A percentile compares a stretch with the other conserved stretches of the same genome.
Evolutionary conservation across 2,329 filamentous ascomycete genomes (phyloP).

Genomic region (Capronia coronata): DNA sequence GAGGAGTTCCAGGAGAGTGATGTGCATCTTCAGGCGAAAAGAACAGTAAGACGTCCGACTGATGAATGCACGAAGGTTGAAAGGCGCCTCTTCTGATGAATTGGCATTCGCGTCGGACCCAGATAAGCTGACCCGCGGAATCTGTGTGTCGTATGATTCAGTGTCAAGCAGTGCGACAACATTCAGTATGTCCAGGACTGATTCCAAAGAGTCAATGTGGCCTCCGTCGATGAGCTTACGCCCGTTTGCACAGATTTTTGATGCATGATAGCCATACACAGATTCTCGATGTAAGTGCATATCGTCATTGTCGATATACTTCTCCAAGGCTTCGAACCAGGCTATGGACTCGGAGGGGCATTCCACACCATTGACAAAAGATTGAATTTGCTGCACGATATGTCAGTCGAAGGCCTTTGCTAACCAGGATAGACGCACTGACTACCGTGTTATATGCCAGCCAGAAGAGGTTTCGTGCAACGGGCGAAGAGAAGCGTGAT

Average conservation of each 20-base stretch:
- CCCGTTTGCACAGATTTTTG: conserved; percentile 12
- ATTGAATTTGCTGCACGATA: conserved; percentile 14
- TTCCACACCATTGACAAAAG: conserved; percentile 12
- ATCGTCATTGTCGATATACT: conserved; percentile 6
- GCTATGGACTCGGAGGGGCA: conserved; percentile 15
- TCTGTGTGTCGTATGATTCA: conserved; percentile 3
- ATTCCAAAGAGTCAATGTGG: background rate
- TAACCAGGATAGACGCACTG: background rate
- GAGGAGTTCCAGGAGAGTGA: conserved; percentile 14
- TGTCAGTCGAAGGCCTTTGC: background rate
- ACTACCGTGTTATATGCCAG: conserved; percentile 16
- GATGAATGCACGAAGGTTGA: conserved; percentile 7
- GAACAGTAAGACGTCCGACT: conserved; percentile 17
- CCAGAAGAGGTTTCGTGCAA: conserved; percentile 18
- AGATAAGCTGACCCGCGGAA: background rate
- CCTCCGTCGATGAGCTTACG: conserved; percentile 2
- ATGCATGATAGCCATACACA: conserved; percentile 13
- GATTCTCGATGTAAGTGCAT: conserved; percentile 7
- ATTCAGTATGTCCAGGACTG: conserved; percentile 1
- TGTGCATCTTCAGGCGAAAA: conserved; percentile 16
- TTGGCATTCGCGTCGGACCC: background rate
- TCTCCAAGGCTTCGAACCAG: conserved; percentile 17
- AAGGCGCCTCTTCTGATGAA: background rate
- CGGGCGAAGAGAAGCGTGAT: conserved; percentile 3
- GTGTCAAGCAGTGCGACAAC: conserved; percentile 10